Evolutionary conservation across 148 eudicot species (phyloP).

Genomic region (Chenopodium formosanum): DNA sequence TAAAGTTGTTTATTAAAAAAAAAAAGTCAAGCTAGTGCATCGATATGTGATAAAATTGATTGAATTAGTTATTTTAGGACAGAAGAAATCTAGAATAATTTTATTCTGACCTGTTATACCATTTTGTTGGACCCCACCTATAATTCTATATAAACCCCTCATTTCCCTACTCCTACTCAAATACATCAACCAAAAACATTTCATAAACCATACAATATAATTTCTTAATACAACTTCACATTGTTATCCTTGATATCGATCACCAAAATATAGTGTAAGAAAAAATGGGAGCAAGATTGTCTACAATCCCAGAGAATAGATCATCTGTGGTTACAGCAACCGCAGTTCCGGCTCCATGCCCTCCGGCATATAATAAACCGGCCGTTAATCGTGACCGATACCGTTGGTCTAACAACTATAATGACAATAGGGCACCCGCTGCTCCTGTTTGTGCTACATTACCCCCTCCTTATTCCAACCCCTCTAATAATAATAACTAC

Average conservation of each 20-base stretch:
- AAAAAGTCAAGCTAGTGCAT: too few relatives aligned
- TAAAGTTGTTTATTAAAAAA: too few relatives aligned
- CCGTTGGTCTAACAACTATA: neutral
- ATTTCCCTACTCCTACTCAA: neutral
- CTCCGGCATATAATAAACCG: neutral
- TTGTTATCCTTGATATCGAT: neutral
- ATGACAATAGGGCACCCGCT: conserved; percentile 5
- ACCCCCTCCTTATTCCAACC: conserved; percentile 2
- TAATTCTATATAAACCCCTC: neutral
- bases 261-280: neutral
- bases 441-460: conserved; percentile 13
- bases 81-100: too few relatives aligned
- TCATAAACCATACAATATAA: neutral
- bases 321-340: neutral
- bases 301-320: conserved; percentile 13
- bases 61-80: too few relatives aligned
- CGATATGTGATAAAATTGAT: too few relatives aligned
- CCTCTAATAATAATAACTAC: neutral
- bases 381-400: neutral
- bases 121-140: neutral
- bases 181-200: neutral
- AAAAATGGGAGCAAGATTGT: conserved; percentile 20
- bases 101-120: neutral
- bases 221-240: neutral
- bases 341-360: neutral